phyloP scores from a whole-genome alignment of 352 stramenopile species.

The Phytophthora pinifolia region DNA sequence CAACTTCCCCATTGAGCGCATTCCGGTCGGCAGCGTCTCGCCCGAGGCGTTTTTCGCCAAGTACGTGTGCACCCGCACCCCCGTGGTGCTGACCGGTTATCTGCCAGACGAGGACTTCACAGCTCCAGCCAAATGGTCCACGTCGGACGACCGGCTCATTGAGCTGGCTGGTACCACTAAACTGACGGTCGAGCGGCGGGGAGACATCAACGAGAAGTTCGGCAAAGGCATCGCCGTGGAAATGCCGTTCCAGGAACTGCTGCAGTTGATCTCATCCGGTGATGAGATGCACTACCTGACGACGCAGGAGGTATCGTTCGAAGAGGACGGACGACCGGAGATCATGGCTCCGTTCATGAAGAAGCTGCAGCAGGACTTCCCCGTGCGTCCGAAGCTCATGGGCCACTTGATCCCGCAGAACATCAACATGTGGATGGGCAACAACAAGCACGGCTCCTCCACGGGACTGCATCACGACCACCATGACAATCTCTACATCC shows the following conservation, averaged over 20 bases:
- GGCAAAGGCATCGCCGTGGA: conserved; percentile 84
- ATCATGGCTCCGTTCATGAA: conserved; percentile 87
- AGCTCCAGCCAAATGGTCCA: conserved; percentile 66
- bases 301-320: conserved; percentile 86
- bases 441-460: conserved; percentile 77
- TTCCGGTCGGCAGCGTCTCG: conserved; percentile 51
- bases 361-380: conserved; percentile 76
- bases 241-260: conserved; percentile 78
- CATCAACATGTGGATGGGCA: conserved; percentile 98
- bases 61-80: conserved; percentile 77
- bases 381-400: conserved; percentile 82
- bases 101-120: conserved; percentile 55
- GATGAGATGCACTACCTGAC: conserved; percentile 89
- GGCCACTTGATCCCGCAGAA: conserved; percentile 92
- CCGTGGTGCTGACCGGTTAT: conserved; percentile 75
- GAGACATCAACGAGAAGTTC: conserved; percentile 68
- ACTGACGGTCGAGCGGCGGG: conserved; percentile 82
- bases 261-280: conserved; percentile 63
- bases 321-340: conserved; percentile 73
- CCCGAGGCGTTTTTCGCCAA: conserved; percentile 76
- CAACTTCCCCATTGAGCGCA: conserved; percentile 51
- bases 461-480: conserved; percentile 98
- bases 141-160: conserved; percentile 61
- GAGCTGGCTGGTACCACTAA: conserved; percentile 57
- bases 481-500: conserved; percentile 98